phyloP scores from a whole-genome alignment of 768 basidiomycete species.

The Mycena chlorophos region DNA sequence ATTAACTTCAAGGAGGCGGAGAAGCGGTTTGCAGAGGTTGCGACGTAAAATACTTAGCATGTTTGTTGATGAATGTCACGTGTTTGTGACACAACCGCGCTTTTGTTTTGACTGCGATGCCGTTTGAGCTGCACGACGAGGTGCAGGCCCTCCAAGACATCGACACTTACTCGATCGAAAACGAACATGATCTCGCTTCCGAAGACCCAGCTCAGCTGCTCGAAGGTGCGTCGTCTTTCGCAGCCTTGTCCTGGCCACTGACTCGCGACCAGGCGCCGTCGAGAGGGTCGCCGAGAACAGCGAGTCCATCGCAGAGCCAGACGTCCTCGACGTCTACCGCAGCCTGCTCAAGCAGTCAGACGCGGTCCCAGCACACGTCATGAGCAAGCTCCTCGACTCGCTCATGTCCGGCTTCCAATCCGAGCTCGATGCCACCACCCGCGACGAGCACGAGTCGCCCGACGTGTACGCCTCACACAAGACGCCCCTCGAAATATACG shows the following conservation, averaged over 20 bases:
- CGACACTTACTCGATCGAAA: conserved; percentile 61
- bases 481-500: conserved; percentile 82
- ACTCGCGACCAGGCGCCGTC: conserved; percentile 60
- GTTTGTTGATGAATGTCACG: no score
- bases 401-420: conserved; percentile 72
- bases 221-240: conserved; percentile 47
- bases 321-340: conserved; percentile 80
- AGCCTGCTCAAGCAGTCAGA: conserved; percentile 78
- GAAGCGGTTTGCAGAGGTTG: conserved; percentile 43
- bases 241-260: not conserved
- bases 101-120: not conserved
- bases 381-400: conserved; percentile 88
- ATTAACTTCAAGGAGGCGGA: conserved; percentile 96
- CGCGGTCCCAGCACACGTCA: conserved; percentile 58
- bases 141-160: conserved; percentile 63
- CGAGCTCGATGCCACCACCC: conserved; percentile 70
- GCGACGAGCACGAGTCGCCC: conserved; percentile 70
- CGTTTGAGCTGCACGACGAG: conserved; percentile 81
- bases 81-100: no score
- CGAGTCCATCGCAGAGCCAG: conserved; percentile 64
- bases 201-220: conserved; percentile 58
- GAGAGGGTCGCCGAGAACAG: conserved; percentile 76
- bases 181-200: conserved; percentile 63
- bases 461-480: conserved; percentile 65
- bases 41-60: no score